Evolutionary conservation across 2,329 filamentous ascomycete genomes (phyloP).

Genomic region (Hortaea werneckii): DNA sequence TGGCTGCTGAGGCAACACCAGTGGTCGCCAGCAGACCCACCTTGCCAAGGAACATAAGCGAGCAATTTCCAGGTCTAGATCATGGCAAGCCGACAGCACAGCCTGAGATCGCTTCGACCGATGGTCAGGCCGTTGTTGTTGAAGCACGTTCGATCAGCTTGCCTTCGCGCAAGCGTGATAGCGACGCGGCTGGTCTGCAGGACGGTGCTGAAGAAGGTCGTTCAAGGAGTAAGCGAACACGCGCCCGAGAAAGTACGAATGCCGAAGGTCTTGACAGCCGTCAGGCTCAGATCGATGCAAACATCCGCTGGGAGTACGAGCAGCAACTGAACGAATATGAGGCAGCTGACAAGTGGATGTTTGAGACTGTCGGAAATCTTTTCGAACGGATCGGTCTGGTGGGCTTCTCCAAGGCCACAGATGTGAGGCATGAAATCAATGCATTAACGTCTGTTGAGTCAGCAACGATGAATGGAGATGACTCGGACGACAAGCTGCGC

Average conservation of each 20-base stretch:
- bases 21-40: background rate
- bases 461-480: background rate
- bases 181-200: conserved; percentile 48
- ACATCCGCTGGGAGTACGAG: conserved; percentile 44
- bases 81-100: conserved; percentile 20
- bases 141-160: conserved; percentile 21
- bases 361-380: conserved; percentile 42
- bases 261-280: conserved; percentile 35
- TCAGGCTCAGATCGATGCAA: conserved; percentile 32
- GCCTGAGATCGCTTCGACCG: conserved; percentile 20
- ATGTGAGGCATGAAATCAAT: conserved; percentile 21
- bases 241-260: conserved; percentile 47
- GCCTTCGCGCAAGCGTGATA: conserved; percentile 49
- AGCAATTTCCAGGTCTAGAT: conserved; percentile 25
- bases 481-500: conserved; percentile 6
- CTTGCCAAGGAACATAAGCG: conserved; percentile 10
- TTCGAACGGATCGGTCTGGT: conserved; percentile 43
- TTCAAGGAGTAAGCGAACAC: conserved; percentile 50
- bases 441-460: conserved; percentile 2
- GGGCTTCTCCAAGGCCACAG: conserved; percentile 18
- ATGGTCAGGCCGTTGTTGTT: conserved; percentile 10
- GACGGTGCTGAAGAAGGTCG: conserved; percentile 48
- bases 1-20: background rate
- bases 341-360: conserved; percentile 49
- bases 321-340: conserved; percentile 43